These are phyloP conservation scores for Vaccinium darrowii DNA, from an alignment of 148 eudicot species.

Conservation along the genomic window DNA sequence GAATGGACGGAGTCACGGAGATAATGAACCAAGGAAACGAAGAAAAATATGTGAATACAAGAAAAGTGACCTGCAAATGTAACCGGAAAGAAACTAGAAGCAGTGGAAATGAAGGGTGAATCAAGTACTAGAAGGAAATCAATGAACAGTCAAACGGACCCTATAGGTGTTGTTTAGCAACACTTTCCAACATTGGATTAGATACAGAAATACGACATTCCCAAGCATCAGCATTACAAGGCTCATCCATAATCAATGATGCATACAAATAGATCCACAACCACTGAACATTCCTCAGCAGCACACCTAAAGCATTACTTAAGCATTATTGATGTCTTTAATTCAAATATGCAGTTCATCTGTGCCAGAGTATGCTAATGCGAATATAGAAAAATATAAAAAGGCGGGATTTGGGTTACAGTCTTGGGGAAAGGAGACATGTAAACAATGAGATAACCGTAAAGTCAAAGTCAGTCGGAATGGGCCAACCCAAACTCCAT, in stretches of 20 bases:
- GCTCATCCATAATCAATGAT: not conserved
- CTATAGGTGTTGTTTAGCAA: not conserved
- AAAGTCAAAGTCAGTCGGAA: not conserved
- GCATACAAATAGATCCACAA: not conserved
- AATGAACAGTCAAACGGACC: not conserved
- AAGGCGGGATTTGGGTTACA: not conserved
- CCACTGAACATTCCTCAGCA: not conserved
- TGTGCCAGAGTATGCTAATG: not conserved
- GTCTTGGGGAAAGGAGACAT: not conserved
- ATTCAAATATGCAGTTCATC: not conserved
- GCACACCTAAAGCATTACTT: not conserved
- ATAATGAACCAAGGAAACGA: not conserved
- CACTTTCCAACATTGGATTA: not conserved
- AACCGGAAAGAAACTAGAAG: not conserved
- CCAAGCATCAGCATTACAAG: not conserved
- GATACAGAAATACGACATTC: not conserved
- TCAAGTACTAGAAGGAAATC: not conserved
- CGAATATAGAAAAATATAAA: not conserved
- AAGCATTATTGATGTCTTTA: not conserved
- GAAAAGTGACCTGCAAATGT: not conserved
- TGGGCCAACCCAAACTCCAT: not conserved
- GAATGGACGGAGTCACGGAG: not conserved
- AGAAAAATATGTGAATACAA: not conserved
- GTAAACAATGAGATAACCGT: not conserved
- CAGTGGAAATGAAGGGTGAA: not conserved